Conservation (phyloP, 2,329 filamentous ascomycete species). For the Xylaria hypoxylon region DNA sequence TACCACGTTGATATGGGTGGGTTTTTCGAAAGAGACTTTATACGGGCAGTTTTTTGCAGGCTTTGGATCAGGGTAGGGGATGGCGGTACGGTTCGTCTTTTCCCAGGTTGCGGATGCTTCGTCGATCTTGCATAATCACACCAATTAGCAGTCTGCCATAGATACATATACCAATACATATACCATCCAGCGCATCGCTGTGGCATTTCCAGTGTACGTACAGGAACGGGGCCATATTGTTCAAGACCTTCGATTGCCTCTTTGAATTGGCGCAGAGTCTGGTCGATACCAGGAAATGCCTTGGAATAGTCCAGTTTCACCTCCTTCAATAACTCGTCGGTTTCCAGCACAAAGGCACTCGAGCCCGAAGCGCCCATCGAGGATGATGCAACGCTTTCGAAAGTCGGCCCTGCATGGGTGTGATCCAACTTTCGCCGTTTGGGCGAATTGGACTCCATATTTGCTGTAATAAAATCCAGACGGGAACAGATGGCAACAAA, state of each 20-base stretch:
- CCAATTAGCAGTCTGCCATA: constrained; percentile 18
- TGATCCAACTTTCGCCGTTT: constrained; percentile 64
- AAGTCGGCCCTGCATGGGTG: constrained; percentile 51
- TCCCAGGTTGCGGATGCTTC: constrained; percentile 77
- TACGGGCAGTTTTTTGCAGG: constrained; percentile 82
- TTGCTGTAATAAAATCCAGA: not conserved
- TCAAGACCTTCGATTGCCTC: constrained; percentile 63
- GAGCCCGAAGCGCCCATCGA: constrained; percentile 55
- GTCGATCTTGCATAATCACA: constrained; percentile 62
- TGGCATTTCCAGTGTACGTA: constrained; percentile 51
- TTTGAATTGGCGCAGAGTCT: constrained; percentile 64
- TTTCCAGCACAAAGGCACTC: constrained; percentile 69
- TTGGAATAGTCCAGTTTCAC: constrained; percentile 64
- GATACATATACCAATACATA: constrained; percentile 6
- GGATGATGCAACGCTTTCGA: constrained; percentile 56
- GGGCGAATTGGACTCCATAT: constrained; percentile 59
- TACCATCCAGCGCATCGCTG: constrained; percentile 1
- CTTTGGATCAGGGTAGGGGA: constrained; percentile 86
- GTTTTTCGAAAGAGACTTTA: constrained; percentile 81
- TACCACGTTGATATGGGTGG: constrained; percentile 83
- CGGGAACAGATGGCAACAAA: not conserved
- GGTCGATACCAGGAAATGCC: constrained; percentile 61
- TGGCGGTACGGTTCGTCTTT: constrained; percentile 73
- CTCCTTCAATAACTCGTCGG: constrained; percentile 69
- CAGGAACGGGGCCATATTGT: constrained; percentile 62